phyloP scores from a whole-genome alignment of 306 rosid species.

The Dalbergia cochinchinensis region DNA sequence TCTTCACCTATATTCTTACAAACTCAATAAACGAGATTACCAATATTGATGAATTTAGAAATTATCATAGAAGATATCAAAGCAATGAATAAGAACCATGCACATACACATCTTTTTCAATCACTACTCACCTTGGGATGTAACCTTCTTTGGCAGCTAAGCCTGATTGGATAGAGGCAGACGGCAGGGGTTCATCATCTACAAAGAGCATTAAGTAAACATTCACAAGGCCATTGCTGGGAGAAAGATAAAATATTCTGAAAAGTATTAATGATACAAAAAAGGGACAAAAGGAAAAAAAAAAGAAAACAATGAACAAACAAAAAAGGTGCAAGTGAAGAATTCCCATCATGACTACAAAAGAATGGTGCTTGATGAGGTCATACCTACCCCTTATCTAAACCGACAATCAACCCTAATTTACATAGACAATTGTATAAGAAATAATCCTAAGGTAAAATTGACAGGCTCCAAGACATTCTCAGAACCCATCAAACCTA shows the following conservation, averaged over 20 bases:
- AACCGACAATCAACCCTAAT: neutral
- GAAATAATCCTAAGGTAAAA: slow-evolving; percentile 27
- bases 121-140: slow-evolving; percentile 84
- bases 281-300: neutral
- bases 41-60: slow-evolving; percentile 38
- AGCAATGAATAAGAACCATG: slow-evolving; percentile 38
- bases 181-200: slow-evolving; percentile 69
- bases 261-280: slow-evolving; percentile 6
- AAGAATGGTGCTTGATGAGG: slow-evolving; percentile 19
- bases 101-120: slow-evolving; percentile 91
- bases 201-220: slow-evolving; percentile 45
- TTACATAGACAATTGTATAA: neutral
- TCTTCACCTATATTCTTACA: slow-evolving; percentile 5
- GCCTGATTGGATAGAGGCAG: slow-evolving; percentile 56
- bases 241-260: slow-evolving; percentile 26
- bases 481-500: slow-evolving; percentile 4
- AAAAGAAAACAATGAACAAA: neutral
- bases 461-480: neutral
- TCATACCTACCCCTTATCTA: slow-evolving; percentile 25
- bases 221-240: slow-evolving; percentile 16
- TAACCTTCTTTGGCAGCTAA: slow-evolving; percentile 68
- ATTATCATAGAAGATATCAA: slow-evolving; percentile 28
- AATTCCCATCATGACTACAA: slow-evolving; percentile 31
- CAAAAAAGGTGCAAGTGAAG: slow-evolving; percentile 20
- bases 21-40: slow-evolving; percentile 22